Evolutionary conservation across 2,329 filamentous ascomycete genomes (phyloP).

Genomic region (Orbilia oligospora): DNA sequence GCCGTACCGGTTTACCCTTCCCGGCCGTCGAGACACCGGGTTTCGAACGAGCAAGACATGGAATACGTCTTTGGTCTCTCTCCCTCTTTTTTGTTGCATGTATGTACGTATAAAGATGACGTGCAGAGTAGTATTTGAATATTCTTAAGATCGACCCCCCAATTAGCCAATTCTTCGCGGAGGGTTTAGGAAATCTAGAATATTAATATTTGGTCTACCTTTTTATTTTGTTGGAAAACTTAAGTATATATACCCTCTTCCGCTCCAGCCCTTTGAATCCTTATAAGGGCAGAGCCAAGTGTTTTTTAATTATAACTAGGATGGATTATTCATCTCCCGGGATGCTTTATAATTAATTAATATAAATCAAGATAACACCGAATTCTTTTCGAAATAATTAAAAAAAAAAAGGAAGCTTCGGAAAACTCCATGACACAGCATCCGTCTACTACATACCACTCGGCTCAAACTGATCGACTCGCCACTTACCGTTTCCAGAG

Average conservation of each 20-base stretch:
- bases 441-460: not conserved
- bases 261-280: not conserved
- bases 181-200: no score
- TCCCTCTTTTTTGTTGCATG: no score
- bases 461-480: slow-evolving; percentile 2
- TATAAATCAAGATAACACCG: no score
- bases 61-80: not conserved
- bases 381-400: no score
- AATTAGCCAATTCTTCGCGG: not conserved
- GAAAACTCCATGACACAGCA: not conserved
- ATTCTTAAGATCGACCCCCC: not conserved
- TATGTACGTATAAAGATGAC: not conserved
- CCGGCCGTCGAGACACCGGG: slow-evolving; percentile 2
- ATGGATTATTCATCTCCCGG: slow-evolving; percentile 2
- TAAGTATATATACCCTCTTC: not conserved
- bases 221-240: not conserved
- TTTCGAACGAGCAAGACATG: slow-evolving; percentile 7
- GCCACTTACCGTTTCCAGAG: not conserved
- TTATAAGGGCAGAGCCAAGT: no score
- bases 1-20: slow-evolving; percentile 6
- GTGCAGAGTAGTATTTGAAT: not conserved
- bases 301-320: no score
- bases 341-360: slow-evolving; percentile 1
- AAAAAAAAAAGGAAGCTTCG: not conserved
- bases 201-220: not conserved